A percentile compares a stretch with the other conserved stretches of the same genome.
Conservation (phyloP, 352 stramenopile species). For the Elongisporangium senticosum region DNA sequence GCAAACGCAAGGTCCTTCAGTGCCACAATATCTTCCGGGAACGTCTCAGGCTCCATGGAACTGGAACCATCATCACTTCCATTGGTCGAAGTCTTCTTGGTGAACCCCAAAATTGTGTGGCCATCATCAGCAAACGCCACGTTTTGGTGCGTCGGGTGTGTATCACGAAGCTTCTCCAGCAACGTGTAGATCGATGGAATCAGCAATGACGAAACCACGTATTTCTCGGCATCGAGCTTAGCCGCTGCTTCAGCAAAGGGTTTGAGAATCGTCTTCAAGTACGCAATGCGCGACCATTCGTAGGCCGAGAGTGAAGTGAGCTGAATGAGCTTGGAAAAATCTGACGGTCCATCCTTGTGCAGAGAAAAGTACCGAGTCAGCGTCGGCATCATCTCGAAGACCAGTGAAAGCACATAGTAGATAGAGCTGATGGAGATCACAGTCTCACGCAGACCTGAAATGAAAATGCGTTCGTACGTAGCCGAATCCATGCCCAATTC, state of each 20-base stretch:
- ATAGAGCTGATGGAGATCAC: conserved; percentile 41
- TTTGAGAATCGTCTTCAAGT: conserved; percentile 57
- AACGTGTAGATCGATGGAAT: conserved; percentile 67
- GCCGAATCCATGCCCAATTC: conserved; percentile 37
- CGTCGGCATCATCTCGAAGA: conserved; percentile 43
- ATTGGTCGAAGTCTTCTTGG: conserved; percentile 3
- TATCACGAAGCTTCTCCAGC: conserved; percentile 51
- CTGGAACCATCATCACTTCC: conserved; percentile 1
- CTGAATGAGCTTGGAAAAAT: conserved; percentile 70
- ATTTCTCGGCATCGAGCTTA: conserved; percentile 56
- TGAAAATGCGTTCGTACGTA: conserved; percentile 39
- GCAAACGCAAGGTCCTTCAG: conserved; percentile 43
- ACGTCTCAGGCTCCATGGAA: conserved; percentile 14
- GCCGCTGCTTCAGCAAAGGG: conserved; percentile 55
- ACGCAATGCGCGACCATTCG: conserved; percentile 61
- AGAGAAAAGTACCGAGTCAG: conserved; percentile 60
- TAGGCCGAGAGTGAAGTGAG: conserved; percentile 56
- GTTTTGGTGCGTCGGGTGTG: conserved; percentile 1
- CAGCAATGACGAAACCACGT: conserved; percentile 57
- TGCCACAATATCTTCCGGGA: conserved; percentile 65
- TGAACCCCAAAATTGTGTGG: conserved; percentile 4
- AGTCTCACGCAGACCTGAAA: conserved; percentile 26
- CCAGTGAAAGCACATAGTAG: conserved; percentile 39
- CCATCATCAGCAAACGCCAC: not conserved
- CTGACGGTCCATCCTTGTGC: conserved; percentile 47